phyloP scores from a whole-genome alignment of 2,329 filamentous ascomycete species.

The Colletotrichum paranaense region DNA sequence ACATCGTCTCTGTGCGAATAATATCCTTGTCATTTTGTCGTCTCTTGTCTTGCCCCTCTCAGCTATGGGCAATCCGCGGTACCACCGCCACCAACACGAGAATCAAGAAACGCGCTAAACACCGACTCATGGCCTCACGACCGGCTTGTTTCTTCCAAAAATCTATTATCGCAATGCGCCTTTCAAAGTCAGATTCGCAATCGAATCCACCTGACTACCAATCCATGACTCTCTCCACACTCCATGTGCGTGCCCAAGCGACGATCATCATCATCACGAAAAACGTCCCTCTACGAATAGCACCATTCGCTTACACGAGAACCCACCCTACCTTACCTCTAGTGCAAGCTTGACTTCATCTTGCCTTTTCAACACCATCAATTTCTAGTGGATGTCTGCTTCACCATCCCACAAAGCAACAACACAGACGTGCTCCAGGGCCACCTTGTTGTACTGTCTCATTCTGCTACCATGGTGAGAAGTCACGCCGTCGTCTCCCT shows the following conservation, averaged over 20 bases:
- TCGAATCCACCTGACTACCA: conserved; percentile 12
- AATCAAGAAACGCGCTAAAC: conserved; percentile 24
- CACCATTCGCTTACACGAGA: conserved; percentile 10
- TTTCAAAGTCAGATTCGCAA: neutral
- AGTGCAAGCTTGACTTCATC: neutral
- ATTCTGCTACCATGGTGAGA: conserved; percentile 12
- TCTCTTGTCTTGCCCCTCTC: conserved; percentile 4
- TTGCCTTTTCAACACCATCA: neutral
- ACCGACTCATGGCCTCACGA: conserved; percentile 16
- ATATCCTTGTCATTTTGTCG: neutral
- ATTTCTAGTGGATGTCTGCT: neutral
- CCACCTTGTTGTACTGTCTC: neutral
- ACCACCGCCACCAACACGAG: conserved; percentile 22
- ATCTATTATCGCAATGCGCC: conserved; percentile 13
- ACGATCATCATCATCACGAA: conserved; percentile 15
- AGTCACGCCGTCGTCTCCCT: conserved; percentile 4
- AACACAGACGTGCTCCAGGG: conserved; percentile 5
- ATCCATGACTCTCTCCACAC: conserved; percentile 22
- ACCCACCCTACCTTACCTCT: neutral
- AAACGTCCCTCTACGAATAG: neutral
- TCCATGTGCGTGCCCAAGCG: conserved; percentile 10
- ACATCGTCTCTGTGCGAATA: neutral
- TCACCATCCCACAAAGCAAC: neutral
- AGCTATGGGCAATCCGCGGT: conserved; percentile 15
- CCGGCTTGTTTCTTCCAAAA: conserved; percentile 11